These are phyloP conservation scores for Trypanosoma melophagium DNA, from an alignment of 208 protist species.

Conservation along the genomic window DNA sequence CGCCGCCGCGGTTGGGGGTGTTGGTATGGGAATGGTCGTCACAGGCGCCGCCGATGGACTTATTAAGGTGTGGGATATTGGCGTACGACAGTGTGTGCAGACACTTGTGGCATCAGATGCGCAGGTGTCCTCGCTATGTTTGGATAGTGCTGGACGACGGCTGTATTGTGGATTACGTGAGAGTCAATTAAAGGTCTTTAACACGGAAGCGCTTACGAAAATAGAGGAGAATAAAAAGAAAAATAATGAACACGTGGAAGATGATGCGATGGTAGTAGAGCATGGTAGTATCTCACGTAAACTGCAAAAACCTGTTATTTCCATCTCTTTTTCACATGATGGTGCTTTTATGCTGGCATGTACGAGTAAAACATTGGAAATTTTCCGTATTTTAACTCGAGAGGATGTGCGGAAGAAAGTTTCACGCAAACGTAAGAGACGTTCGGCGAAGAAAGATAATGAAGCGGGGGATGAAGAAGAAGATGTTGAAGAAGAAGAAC, in stretches of 20 bases:
- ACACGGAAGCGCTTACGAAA: constrained; percentile 47
- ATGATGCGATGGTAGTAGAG: constrained; percentile 34
- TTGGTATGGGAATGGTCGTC: constrained; percentile 48
- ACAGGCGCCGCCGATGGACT: constrained; percentile 82
- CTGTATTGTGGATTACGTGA: constrained; percentile 87
- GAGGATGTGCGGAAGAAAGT: constrained; percentile 78
- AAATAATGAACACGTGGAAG: constrained; percentile 2
- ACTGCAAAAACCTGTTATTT: constrained; percentile 79
- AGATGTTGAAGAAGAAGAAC: constrained; percentile 19
- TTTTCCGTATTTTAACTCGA: constrained; percentile 68
- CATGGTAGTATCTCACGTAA: constrained; percentile 76
- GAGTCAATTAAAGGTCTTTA: constrained; percentile 87
- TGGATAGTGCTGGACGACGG: constrained; percentile 59
- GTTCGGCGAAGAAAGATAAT: constrained; percentile 23
- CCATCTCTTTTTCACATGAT: constrained; percentile 67
- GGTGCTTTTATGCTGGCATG: constrained; percentile 70
- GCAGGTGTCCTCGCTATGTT: constrained; percentile 68
- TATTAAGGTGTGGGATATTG: constrained; percentile 87
- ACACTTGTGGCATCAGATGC: constrained; percentile 82
- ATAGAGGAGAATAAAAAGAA: background rate
- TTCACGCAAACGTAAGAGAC: constrained; percentile 72
- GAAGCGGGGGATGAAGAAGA: constrained; percentile 25
- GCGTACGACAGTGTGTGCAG: constrained; percentile 83
- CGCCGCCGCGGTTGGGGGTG: background rate
- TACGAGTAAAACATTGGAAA: constrained; percentile 85